phyloP scores from a whole-genome alignment of 257 asterid species.

The Fraxinus anomala region DNA sequence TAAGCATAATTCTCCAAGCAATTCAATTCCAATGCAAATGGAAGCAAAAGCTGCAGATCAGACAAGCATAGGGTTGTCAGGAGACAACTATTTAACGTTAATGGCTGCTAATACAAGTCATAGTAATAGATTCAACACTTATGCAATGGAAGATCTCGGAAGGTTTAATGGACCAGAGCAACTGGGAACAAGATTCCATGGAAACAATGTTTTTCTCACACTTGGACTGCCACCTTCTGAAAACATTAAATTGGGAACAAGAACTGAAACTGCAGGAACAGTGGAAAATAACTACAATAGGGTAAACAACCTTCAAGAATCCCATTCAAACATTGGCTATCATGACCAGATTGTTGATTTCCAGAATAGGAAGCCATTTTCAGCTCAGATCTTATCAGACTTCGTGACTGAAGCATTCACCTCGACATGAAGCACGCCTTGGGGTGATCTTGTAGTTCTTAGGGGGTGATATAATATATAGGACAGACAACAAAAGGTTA shows the following conservation, averaged over 20 bases:
- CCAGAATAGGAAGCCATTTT: slow-evolving; percentile 54
- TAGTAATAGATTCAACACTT: slow-evolving; percentile 15
- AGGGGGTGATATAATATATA: not conserved
- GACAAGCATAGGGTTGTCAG: slow-evolving; percentile 5
- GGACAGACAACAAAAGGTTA: not conserved
- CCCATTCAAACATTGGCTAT: slow-evolving; percentile 39
- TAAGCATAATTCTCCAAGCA: slow-evolving; percentile 36
- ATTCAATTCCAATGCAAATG: slow-evolving; percentile 37
- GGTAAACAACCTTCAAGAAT: slow-evolving; percentile 30
- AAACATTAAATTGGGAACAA: slow-evolving; percentile 37
- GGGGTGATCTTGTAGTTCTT: not conserved
- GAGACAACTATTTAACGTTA: slow-evolving; percentile 10
- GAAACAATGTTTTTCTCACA: slow-evolving; percentile 38
- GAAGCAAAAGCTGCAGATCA: slow-evolving; percentile 32
- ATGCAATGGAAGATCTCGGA: slow-evolving; percentile 24
- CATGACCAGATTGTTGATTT: slow-evolving; percentile 47
- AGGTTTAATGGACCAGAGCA: slow-evolving; percentile 26
- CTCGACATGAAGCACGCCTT: not conserved
- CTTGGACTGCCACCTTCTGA: slow-evolving; percentile 62
- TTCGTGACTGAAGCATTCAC: slow-evolving; percentile 50
- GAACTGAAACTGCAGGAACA: slow-evolving; percentile 33
- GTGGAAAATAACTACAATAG: slow-evolving; percentile 27
- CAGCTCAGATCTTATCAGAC: slow-evolving; percentile 58
- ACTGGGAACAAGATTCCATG: slow-evolving; percentile 27
- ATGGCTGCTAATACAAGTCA: not conserved